Evolutionary conservation across 2,329 filamentous ascomycete species (phyloP), one percentile per base, ranked within the genome.

Genomic region (Calonectria ilicicola): DNA sequence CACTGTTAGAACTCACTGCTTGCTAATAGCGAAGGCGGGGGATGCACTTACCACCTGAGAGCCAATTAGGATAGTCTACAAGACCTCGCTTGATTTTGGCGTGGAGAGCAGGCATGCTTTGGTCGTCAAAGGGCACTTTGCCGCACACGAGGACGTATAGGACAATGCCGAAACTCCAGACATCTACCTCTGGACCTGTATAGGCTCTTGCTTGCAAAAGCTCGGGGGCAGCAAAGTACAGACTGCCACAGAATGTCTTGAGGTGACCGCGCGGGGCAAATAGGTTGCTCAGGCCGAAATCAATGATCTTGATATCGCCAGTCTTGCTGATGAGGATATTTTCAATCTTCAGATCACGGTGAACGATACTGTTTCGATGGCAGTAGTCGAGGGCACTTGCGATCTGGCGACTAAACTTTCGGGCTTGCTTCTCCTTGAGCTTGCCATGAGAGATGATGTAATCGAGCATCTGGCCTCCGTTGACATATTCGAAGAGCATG

Each of bases 281-380:
- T 5, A 98, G 90, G 80, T 99, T 99, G 87, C 96, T 98, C 67
- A 99, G 88, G 35, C 96, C 97, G 83, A 99, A 99, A 82, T 99
- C 97, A 78, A 99, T 99, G 80, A 99, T 98, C 83, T 98, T 98
- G 85, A 99, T 99, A 82, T 99, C 97, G 47, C 97, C 97, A 2
- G 94, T 98, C 87, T 98, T 98, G 88, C 95, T 98, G 86, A 99
- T 99, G 73, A 99, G 90, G 67, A 99, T 99, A 82, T 99, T 99
- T 84, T 98, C 97, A 78, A 99, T 99, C 88, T 99, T 99, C 77
- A 99, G 86, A 82, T 99, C 97, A 64, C 97, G 93, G 83, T 99
- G 97, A 27, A 98, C 97, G 77, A 99, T 98, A 84, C 95, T 98
- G 87, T 99, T 98, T 74, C 96, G 92, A 84, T 99, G 97, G 82